Evolutionary conservation across 352 stramenopile genomes (phyloP).

Genomic region (Thraustochytrium sp.): DNA sequence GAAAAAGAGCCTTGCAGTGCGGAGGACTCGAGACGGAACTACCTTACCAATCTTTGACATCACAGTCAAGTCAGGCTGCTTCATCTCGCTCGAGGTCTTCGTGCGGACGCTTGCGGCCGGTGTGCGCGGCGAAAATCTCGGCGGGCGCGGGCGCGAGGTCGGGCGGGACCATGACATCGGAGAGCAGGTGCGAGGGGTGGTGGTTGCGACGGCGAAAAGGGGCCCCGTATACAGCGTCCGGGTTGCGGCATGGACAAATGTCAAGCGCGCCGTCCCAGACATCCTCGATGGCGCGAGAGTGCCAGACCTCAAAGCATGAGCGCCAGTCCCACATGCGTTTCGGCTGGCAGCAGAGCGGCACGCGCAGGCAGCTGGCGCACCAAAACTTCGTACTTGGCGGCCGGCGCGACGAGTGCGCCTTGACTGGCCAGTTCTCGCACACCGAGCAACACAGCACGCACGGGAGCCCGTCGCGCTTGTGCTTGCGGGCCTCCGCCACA

Average conservation of each 20-base stretch:
- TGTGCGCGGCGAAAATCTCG: neutral
- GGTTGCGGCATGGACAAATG: neutral
- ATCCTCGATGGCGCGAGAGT: neutral
- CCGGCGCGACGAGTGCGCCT: neutral
- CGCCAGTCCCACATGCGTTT: neutral
- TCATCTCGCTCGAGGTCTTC: no score
- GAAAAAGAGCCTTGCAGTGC: no score
- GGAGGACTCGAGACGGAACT: no score
- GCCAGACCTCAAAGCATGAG: constrained; percentile 14
- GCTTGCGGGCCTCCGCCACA: neutral
- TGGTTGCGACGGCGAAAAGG: neutral
- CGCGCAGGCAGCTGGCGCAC: neutral
- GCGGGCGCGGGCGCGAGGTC: neutral
- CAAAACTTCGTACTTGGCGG: neutral
- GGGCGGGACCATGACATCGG: neutral
- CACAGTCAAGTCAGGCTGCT: no score
- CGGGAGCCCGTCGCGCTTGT: neutral
- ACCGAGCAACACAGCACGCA: neutral
- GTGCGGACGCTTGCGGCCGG: neutral
- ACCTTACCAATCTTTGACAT: no score
- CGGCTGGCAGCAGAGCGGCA: neutral
- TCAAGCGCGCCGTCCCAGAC: neutral
- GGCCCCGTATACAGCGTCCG: neutral
- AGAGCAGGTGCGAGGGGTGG: neutral
- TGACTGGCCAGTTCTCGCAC: neutral